Base-by-base conservation (phyloP, 495 filamentous ascomycete species). In the Darksidea phi region DNA sequence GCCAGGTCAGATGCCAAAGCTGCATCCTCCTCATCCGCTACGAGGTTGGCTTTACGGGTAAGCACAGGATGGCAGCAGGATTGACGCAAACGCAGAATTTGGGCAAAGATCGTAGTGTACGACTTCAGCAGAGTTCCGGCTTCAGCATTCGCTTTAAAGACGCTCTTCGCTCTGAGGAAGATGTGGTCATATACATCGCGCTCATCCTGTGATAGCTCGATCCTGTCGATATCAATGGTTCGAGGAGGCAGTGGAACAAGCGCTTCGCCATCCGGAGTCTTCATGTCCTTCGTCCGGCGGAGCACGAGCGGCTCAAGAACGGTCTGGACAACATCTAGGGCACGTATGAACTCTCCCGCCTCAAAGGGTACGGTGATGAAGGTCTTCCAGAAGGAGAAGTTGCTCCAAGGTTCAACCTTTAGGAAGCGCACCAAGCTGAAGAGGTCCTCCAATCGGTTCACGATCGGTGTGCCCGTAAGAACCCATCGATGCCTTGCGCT, bases 301-400 rank as follows among this genome's bases (percentile, higher is more conserved):
- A 97, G 84, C n/a, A 98, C 94, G 7, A 98, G 78, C 8, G 94
- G 94, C 67, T 98, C 95, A 20, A 98, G 76, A 0, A 98, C 94
- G 0, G 91, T 97, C 67, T 98, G 94, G 1, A 98, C 95, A 3
- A 98, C 95, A 70, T 97, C 94, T 7, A 98, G 80, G 1, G 95
- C 94, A 5, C 91, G 86, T 48, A 96, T 82, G 63, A 90, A 96
- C 64, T 98, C 88, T 63, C 94, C 95, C 0, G 89, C 90, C 70
- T 98, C 94, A 54, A 98, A 98, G 0, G 94, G 94, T 13, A 93
- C 85, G 0, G 95, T 98, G 64, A 98, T 98, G 73, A 98, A 98
- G 0, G 95, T 97, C 61, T 92, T 89, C 94, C 94, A 98, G 76
- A 95, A 98, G 3, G 91, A 94, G 71, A 97, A 97, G 72, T 97